These are phyloP conservation scores for Teunomyces kruisii DNA, from an alignment of 805 yeast species.

Conservation along the genomic window DNA sequence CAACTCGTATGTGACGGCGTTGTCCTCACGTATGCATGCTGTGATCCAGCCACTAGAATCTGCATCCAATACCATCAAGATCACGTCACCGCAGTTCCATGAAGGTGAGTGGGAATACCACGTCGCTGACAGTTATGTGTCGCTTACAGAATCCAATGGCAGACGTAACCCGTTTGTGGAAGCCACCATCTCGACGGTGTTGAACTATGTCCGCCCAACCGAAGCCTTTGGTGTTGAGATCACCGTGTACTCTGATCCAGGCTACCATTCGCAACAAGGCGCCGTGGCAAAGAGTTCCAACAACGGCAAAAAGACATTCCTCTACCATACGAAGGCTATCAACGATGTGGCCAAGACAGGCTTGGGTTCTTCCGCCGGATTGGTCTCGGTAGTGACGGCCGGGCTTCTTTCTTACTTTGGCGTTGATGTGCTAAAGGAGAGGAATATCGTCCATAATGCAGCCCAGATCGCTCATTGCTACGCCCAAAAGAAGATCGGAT, in stretches of 20 bases:
- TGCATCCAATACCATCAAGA: slow-evolving; percentile 30
- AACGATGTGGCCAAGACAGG: slow-evolving; percentile 88
- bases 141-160: slow-evolving; percentile 29
- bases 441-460: slow-evolving; percentile 65
- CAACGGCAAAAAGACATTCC: slow-evolving; percentile 46
- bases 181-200: slow-evolving; percentile 55
- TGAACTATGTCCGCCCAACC: slow-evolving; percentile 49
- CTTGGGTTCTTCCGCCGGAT: slow-evolving; percentile 92
- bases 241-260: slow-evolving; percentile 79
- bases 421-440: slow-evolving; percentile 8
- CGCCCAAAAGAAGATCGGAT: slow-evolving; percentile 94
- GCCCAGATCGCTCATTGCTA: slow-evolving; percentile 89
- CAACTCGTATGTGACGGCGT: slow-evolving; percentile 77
- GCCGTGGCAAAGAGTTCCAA: slow-evolving; percentile 34
- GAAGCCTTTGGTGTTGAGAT: slow-evolving; percentile 41
- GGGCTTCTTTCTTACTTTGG: slow-evolving; percentile 56
- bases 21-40: slow-evolving; percentile 89
- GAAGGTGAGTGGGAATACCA: slow-evolving; percentile 68
- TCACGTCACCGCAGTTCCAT: slow-evolving; percentile 75
- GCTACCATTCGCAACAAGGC: slow-evolving; percentile 76
- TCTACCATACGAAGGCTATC: slow-evolving; percentile 60
- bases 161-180: slow-evolving; percentile 71
- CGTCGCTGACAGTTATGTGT: slow-evolving; percentile 14
- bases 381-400: slow-evolving; percentile 77
- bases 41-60: slow-evolving; percentile 30